phyloP scores from a whole-genome alignment of 1,284 basidiomycete genomes.

The Cutaneotrichosporon dermatis region DNA sequence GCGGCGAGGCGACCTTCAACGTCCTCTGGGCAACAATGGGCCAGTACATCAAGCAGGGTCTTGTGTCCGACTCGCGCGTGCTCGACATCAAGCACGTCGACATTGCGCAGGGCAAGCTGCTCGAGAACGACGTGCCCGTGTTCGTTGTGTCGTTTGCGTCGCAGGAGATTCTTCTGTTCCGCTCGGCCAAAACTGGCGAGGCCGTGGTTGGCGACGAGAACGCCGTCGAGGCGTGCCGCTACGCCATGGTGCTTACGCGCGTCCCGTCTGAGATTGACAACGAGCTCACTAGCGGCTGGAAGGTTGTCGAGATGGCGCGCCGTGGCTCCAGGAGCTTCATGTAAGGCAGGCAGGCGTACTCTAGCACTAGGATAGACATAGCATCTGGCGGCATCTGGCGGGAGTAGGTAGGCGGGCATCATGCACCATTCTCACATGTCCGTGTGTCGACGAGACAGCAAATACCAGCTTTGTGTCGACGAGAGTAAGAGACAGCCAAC shows the following conservation, averaged over 20 bases:
- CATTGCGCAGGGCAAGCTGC: constrained; percentile 68
- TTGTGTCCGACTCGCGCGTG: constrained; percentile 84
- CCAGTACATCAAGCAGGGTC: constrained; percentile 82
- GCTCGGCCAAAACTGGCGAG: constrained; percentile 80
- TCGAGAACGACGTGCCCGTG: constrained; percentile 84
- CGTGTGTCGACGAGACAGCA: too few species aligned
- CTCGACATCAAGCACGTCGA: constrained; percentile 94
- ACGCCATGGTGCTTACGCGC: constrained; percentile 86
- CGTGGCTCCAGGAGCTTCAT: constrained; percentile 28
- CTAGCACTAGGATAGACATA: too few species aligned
- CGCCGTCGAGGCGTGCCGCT: constrained; percentile 86
- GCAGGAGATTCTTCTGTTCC: constrained; percentile 93
- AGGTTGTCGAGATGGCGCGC: constrained; percentile 68
- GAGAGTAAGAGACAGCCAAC: too few species aligned
- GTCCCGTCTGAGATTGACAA: constrained; percentile 80
- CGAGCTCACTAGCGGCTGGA: constrained; percentile 96
- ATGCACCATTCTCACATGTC: too few species aligned
- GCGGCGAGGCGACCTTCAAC: constrained; percentile 95
- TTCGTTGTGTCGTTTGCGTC: constrained; percentile 91
- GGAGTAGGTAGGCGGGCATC: too few species aligned
- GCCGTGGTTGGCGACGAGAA: constrained; percentile 81
- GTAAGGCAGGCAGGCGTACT: constrained; percentile 1
- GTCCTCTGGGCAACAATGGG: constrained; percentile 97
- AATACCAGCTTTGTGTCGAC: too few species aligned
- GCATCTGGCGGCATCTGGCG: too few species aligned